Evolutionary conservation across 306 rosid genomes (phyloP).

Genomic region (Gynostemma pentaphyllum): DNA sequence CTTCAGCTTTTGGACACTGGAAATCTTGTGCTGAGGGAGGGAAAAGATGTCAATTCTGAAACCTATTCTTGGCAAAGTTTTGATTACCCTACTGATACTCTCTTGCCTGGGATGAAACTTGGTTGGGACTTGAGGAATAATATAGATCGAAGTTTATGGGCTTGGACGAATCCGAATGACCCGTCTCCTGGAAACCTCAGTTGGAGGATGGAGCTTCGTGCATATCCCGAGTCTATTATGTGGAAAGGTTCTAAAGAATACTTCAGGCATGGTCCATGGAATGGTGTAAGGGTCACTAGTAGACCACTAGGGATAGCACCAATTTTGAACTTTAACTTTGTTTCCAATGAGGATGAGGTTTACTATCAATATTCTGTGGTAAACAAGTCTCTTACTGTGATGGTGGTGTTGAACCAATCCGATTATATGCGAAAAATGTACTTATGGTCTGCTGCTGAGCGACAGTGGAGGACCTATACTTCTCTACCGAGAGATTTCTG

Average conservation of each 20-base stretch:
- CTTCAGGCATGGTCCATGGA: constrained; percentile 37
- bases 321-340: neutral
- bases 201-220: constrained; percentile 4
- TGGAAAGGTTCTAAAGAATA: constrained; percentile 14
- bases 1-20: constrained; percentile 33
- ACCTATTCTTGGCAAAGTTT: constrained; percentile 35
- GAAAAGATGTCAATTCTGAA: neutral
- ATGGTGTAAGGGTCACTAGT: constrained; percentile 21
- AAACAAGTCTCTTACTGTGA: constrained; percentile 6
- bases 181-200: constrained; percentile 31
- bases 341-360: constrained; percentile 21
- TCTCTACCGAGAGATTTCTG: constrained; percentile 24
- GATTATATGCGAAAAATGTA: neutral
- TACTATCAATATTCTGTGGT: constrained; percentile 2
- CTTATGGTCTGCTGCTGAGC: constrained; percentile 13
- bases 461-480: constrained; percentile 17
- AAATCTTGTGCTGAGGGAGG: constrained; percentile 33
- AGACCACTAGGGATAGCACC: constrained; percentile 4
- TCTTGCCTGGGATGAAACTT: constrained; percentile 31
- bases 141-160: constrained; percentile 20
- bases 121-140: constrained; percentile 33
- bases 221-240: constrained; percentile 18
- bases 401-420: constrained; percentile 26
- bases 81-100: constrained; percentile 28
- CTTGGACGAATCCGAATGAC: constrained; percentile 43